phyloP scores from a whole-genome alignment of 2,329 filamentous ascomycete genomes.

The Xylariales sp. region DNA sequence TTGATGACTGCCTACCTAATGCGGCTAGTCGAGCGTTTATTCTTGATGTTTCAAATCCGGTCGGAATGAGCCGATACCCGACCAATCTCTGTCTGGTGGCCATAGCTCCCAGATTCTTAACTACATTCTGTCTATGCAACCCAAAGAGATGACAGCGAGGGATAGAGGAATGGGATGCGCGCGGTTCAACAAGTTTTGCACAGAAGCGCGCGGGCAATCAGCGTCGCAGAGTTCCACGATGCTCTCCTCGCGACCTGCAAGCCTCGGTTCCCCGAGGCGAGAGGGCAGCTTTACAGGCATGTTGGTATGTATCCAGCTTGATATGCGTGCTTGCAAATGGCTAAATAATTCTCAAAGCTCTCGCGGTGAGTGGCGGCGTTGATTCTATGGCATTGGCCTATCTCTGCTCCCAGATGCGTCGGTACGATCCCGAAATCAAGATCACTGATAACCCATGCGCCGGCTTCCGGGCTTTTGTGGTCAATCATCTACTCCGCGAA shows the following conservation, averaged over 20 bases:
- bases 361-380: conserved; percentile 87
- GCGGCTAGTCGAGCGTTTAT: no score
- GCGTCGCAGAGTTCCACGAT: conserved; percentile 38
- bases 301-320: conserved; percentile 1
- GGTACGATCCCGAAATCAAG: conserved; percentile 26
- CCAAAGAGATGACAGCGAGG: no score
- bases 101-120: no score
- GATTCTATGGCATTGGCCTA: conserved; percentile 96
- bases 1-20: no score
- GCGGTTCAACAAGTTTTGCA: conserved; percentile 34
- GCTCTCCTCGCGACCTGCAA: conserved; percentile 45
- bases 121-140: no score
- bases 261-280: conserved; percentile 43
- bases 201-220: conserved; percentile 34
- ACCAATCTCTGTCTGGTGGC: no score
- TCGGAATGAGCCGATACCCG: no score
- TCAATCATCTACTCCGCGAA: conserved; percentile 54
- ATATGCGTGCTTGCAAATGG: conserved; percentile 2
- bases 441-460: conserved; percentile 41
- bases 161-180: conserved; percentile 37
- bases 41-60: no score
- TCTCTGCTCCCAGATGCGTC: conserved; percentile 54
- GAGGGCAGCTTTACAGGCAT: conserved; percentile 28
- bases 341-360: conserved; percentile 40
- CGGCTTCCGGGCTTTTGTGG: conserved; percentile 41